Conservation (phyloP, 306 rosid genomes). For the Ammopiptanthus mongolicus region DNA sequence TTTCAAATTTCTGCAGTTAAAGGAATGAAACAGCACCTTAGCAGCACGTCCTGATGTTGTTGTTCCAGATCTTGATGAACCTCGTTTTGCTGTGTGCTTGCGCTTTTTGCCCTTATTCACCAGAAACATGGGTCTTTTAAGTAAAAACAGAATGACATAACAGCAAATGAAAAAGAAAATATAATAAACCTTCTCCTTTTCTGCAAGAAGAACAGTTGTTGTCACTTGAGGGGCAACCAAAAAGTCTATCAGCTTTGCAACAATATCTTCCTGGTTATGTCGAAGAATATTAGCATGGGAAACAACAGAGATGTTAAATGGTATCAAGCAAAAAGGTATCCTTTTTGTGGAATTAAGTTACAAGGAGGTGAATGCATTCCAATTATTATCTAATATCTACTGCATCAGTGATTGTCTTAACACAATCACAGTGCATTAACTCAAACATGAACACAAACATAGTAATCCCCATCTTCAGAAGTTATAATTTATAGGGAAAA, state of each 20-base stretch:
- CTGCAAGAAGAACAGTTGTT: slow-evolving; percentile 62
- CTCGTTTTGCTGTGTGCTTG: slow-evolving; percentile 48
- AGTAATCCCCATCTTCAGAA: neutral
- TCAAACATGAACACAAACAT: neutral
- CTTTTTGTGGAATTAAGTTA: neutral
- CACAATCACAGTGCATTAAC: neutral
- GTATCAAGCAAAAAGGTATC: neutral
- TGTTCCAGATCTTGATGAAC: slow-evolving; percentile 55
- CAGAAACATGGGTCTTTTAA: neutral
- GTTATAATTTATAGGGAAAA: neutral
- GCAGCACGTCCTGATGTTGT: slow-evolving; percentile 51
- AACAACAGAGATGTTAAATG: neutral
- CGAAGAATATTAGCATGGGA: slow-evolving; percentile 18
- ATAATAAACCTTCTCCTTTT: slow-evolving; percentile 63
- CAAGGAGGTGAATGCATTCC: neutral
- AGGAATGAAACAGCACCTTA: slow-evolving; percentile 51
- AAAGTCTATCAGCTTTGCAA: slow-evolving; percentile 74
- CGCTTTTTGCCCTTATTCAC: slow-evolving; percentile 66
- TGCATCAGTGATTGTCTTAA: neutral
- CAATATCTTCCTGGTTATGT: slow-evolving; percentile 69
- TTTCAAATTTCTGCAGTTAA: neutral
- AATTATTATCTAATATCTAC: neutral
- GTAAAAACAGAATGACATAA: neutral
- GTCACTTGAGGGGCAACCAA: slow-evolving; percentile 83
- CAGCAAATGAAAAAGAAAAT: neutral